Conservation (phyloP, 345 rosid species). For the Populus tremula region DNA sequence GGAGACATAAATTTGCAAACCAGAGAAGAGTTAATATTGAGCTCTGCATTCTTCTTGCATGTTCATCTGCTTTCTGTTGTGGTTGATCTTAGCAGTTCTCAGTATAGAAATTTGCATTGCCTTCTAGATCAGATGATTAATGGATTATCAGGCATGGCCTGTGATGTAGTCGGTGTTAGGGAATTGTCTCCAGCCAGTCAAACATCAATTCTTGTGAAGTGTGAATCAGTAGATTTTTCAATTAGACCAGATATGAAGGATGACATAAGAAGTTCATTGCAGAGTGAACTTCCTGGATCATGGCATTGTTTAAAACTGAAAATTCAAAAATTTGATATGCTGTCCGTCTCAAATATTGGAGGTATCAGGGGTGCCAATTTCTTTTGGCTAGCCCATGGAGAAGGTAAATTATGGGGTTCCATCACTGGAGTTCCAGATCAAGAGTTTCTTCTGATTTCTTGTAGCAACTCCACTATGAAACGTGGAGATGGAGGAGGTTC, state of each 20-base stretch:
- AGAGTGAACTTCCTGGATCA: slow-evolving; percentile 83
- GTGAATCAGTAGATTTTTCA: slow-evolving; percentile 65
- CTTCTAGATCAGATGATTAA: slow-evolving; percentile 50
- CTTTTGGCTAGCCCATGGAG: slow-evolving; percentile 77
- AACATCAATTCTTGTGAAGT: slow-evolving; percentile 64
- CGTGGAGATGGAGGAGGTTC: slow-evolving; percentile 98
- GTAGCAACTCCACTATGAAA: slow-evolving; percentile 74
- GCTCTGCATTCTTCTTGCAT: slow-evolving; percentile 62
- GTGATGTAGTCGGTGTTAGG: slow-evolving; percentile 25
- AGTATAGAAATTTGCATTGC: slow-evolving; percentile 38
- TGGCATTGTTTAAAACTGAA: slow-evolving; percentile 68
- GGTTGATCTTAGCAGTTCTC: slow-evolving; percentile 47
- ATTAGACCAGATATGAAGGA: slow-evolving; percentile 58
- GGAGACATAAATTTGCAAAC: slow-evolving; percentile 52
- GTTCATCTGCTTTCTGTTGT: slow-evolving; percentile 47
- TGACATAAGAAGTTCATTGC: slow-evolving; percentile 51
- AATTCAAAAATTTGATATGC: slow-evolving; percentile 53
- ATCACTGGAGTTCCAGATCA: slow-evolving; percentile 51
- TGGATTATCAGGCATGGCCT: slow-evolving; percentile 38
- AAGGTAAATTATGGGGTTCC: slow-evolving; percentile 76
- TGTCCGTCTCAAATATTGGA: slow-evolving; percentile 73
- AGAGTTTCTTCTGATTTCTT: slow-evolving; percentile 70
- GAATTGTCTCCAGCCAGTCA: slow-evolving; percentile 41
- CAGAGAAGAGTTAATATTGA: slow-evolving; percentile 58
- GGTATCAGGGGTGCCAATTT: slow-evolving; percentile 57